Base-by-base conservation (phyloP, 306 rosid species). In the Vigna nakashimae region DNA sequence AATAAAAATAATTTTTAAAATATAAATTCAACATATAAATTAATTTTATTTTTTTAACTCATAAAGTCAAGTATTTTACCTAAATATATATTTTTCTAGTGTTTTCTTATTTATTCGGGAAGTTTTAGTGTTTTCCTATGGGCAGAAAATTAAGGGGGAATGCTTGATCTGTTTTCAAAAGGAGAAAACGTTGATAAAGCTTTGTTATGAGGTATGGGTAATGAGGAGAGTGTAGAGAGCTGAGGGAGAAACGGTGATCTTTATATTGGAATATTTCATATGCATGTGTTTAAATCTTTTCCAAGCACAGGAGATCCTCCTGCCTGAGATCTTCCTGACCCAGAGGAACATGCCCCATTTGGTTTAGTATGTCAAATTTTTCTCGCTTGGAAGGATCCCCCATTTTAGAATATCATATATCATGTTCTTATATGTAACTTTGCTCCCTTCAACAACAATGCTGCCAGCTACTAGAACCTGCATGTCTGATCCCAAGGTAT, bases 321-420 rank as follows among this genome's bases (percentile, higher is more conserved):
- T 80, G 85, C 90, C 86, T 76, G 85, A 58, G 85, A 88, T 89
- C 85, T 79, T 68, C 83, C 91, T 82, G 79, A 86, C 88, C 90
- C 79, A 80, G 75, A 75, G 88, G 89, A 86, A 86, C 94, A 89
- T 88, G 91, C 88, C 87, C 83, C 87, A 75, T 87, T 86, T 88
- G 84, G 86, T 85, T 85, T 76, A 86, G 69, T 84, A 68, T 82
- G 85, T 84, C 71, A 77, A 80, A 89, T 91, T 89, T 88, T 86
- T 87, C 88, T 87, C 79, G 12, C 74, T 77, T 71, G 91, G 87
- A 87, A 86, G 90, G 86, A 88, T 85, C 75, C 86, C 85, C 40
- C 14, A 34, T 76, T 79, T 65, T 20, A 34, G 74, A 86, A 46
- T 77, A 64, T 65, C 49, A 66, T 62, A 32, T 36, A 45, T 65